phyloP scores from a whole-genome alignment of 805 yeast species.

The Vanderwaltozyma verrucispora region DNA sequence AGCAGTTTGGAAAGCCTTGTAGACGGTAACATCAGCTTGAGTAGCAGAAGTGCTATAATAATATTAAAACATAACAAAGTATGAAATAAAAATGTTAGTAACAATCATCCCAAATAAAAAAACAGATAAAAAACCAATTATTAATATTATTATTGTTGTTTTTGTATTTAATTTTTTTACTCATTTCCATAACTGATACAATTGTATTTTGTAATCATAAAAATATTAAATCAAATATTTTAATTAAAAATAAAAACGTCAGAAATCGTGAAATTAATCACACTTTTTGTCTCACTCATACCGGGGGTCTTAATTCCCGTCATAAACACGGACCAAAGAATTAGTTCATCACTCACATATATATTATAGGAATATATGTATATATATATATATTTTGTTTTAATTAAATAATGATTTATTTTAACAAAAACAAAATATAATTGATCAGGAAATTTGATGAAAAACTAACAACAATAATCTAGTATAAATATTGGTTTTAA shows the following conservation, averaged over 20 bases:
- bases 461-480: no score
- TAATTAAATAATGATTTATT: no score
- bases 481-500: no score
- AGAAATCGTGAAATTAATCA: conserved; percentile 33
- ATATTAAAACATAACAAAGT: background rate
- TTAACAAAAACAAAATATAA: background rate
- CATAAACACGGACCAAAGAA: conserved; percentile 34
- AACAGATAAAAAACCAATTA: background rate
- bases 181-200: no score
- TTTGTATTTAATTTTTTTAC: no score
- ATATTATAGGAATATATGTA: conserved; percentile 7
- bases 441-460: background rate
- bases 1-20: conserved; percentile 85
- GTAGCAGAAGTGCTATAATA: conserved; percentile 65
- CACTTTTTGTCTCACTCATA: conserved; percentile 68
- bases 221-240: no score
- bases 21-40: conserved; percentile 90
- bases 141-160: background rate
- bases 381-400: no score
- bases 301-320: conserved; percentile 94
- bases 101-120: no score
- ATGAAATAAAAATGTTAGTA: background rate
- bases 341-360: conserved; percentile 11
- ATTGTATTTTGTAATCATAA: background rate
- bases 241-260: conserved; percentile 16